These are phyloP conservation scores for Lithocarpus polystachyus DNA, from an alignment of 306 rosid genomes.

Conservation along the genomic window DNA sequence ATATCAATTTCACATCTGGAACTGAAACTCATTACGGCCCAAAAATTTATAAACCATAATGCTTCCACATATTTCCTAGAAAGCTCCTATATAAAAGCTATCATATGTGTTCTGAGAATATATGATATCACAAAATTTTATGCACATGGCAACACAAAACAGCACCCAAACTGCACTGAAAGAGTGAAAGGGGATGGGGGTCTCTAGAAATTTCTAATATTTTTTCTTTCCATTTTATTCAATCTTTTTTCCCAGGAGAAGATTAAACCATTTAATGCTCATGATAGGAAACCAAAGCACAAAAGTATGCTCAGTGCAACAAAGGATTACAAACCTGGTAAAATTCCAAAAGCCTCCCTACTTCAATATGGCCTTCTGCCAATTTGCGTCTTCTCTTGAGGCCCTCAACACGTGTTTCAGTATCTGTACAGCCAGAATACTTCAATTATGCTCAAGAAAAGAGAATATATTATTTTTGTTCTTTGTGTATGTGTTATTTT, in stretches of 20 bases:
- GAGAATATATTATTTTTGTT: background rate
- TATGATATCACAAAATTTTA: background rate
- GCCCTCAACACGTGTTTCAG: slow-evolving; percentile 39
- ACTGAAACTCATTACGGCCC: background rate
- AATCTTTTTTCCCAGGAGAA: background rate
- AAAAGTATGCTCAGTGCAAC: background rate
- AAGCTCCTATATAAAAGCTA: background rate
- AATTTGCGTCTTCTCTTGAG: slow-evolving; percentile 64
- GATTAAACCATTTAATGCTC: background rate
- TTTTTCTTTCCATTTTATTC: background rate
- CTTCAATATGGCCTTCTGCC: slow-evolving; percentile 94
- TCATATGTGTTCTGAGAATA: background rate
- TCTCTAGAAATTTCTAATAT: background rate
- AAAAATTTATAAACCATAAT: background rate
- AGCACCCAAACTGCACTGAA: background rate
- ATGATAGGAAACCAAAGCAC: background rate
- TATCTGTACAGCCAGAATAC: slow-evolving; percentile 43
- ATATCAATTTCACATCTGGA: background rate
- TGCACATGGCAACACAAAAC: background rate
- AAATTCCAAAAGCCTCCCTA: slow-evolving; percentile 84
- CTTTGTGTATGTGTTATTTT: no score
- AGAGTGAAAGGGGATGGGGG: background rate
- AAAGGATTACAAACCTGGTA: slow-evolving; percentile 68
- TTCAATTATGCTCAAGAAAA: slow-evolving; percentile 14
- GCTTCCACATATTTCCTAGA: background rate